Evolutionary conservation across 495 filamentous ascomycete species (phyloP), one percentile per base, ranked within the genome.

Genomic region (Neurospora sp.): DNA sequence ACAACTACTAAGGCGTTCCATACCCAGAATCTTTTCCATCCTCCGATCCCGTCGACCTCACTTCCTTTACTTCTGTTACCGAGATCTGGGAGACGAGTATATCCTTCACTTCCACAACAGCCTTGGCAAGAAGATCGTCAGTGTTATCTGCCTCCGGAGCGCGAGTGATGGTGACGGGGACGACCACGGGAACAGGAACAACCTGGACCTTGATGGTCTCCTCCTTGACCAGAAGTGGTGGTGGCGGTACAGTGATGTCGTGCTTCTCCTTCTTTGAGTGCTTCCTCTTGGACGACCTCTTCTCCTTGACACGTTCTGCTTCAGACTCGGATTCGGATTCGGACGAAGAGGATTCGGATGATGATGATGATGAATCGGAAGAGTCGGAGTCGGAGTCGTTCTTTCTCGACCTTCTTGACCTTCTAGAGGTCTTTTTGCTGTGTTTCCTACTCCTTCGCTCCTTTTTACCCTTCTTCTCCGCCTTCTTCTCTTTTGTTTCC

Each of bases 21-120:
- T 82, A 83, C 12, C 80, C 81, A 3, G 81, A 82, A 61, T 83
- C 81, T 6, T 48, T 75, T 1, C 78, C 74, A 69, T 74, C 59
- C 75, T 73, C 59, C 69, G 71, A 74, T 73, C 59, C 59, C 48
- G 39, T 66, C 42, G 27, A 31, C 27, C 27, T 66, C 22, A 18
- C 14, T 18, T 9, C 27, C 14, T 37, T 66, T 1, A 66, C 27
- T 37, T 66, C 53, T 18, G 27, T 35, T 35, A 66, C 53, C 14
- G 53, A 66, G 53, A 66, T 66, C 27, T 66, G 53, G 2, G 53
- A 27, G 2, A 61, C 5, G 27, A 80, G 22, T 3, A 59, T 8
- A 16, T 22, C 12, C 53, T 35, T 31, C 5, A 35, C 5, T 61
- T 38, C 79, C 74, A 41, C 53, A 1, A 71, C 78, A n/a, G 74